Evolutionary conservation across 2,329 filamentous ascomycete genomes (phyloP).

Genomic region (Pseudocercospora ulei): DNA sequence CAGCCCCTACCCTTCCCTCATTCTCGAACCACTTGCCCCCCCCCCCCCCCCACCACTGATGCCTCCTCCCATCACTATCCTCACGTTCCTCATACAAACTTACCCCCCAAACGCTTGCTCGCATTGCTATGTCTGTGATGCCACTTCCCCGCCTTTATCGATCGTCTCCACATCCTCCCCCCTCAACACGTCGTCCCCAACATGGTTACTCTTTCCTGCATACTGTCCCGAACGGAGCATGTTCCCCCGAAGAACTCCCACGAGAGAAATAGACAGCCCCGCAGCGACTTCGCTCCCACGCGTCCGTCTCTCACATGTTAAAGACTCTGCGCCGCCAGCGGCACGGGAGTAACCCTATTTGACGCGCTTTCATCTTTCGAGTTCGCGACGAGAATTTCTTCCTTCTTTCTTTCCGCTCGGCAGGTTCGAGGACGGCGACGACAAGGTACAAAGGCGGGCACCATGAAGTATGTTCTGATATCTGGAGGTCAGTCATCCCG

Average conservation of each 20-base stretch:
- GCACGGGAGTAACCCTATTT: not conserved
- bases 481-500: constrained; percentile 54
- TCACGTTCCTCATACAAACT: constrained; percentile 38
- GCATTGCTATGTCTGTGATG: constrained; percentile 27
- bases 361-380: not conserved
- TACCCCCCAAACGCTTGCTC: constrained; percentile 34
- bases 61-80: constrained; percentile 25
- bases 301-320: too few relatives aligned
- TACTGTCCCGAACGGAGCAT: constrained; percentile 46
- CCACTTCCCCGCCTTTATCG: constrained; percentile 30
- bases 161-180: constrained; percentile 35
- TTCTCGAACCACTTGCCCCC: constrained; percentile 17
- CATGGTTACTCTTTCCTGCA: constrained; percentile 35
- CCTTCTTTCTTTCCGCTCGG: constrained; percentile 39
- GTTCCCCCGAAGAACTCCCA: too few relatives aligned
- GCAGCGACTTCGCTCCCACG: too few relatives aligned
- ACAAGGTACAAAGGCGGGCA: constrained; percentile 35
- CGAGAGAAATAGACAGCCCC: too few relatives aligned
- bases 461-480: constrained; percentile 74
- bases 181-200: constrained; percentile 33
- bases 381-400: constrained; percentile 7
- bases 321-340: too few relatives aligned
- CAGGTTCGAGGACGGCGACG: constrained; percentile 36
- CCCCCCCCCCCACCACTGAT: too few relatives aligned
- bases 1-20: not conserved